Evolutionary conservation across 225 moss, liverwort and hornwort species (phyloP), one percentile per base, ranked within the genome.

Genomic region (Pleurozium schreberi): DNA sequence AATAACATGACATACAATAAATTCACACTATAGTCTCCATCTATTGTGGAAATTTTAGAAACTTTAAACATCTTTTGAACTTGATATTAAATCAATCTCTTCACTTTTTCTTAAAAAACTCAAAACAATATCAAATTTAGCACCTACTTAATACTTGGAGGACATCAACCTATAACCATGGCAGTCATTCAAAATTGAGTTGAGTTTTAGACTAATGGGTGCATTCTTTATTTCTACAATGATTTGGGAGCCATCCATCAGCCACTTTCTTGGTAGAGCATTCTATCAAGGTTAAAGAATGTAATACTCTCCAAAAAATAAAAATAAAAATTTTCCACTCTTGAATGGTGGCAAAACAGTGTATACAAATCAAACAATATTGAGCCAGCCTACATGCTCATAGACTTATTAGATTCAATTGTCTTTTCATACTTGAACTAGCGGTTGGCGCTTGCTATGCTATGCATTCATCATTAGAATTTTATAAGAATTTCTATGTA

Each of bases 91-190:
- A 21, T 68, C 31, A 12, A 21, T 68, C 31, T 63, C 31, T 31
- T 33, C 4, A 31, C 14, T 63, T 63, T 61, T 10, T 36, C 36
- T 36, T n/a, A 38, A 67, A 38, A 38, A 67, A 21, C 6, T n/a
- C 68, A 68, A 38, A n/a, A 6, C 22, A n/a, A n/a, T 12, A 12
- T 68, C 68, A 68, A n/a, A n/a, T 38, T 21, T 68, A 40, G 22
- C 2, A 23, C 13, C 23, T n/a, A 40, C 2, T 69, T 40, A 40
- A 69, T 4, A 7, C 2, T 40, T 0, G 1, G n/a, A 68, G 7
- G 25, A 69, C 1, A 0, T 4, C 3, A 8, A 40, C 25, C n/a
- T 69, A 40, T 40, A 2, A 40, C 2, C n/a, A n/a, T 1, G 4
- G 2, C 23, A 69, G 13, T 40, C 13, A 69, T 6, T 40, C 6